Evolutionary conservation across 108 stramenopile genomes (phyloP), one percentile per base, ranked within the genome.

Genomic region (Skeletonema menzelii): DNA sequence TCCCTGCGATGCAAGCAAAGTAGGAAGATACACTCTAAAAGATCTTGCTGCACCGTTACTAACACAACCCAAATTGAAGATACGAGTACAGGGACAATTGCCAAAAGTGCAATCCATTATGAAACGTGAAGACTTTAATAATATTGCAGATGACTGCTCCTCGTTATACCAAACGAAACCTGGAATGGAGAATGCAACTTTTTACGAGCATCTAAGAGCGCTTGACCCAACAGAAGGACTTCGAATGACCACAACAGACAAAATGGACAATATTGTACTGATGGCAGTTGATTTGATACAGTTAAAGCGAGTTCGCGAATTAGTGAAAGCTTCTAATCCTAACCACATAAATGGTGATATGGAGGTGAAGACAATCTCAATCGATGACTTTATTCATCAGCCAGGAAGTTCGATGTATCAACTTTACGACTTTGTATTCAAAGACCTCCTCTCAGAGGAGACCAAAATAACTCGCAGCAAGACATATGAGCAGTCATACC

Each of bases 341-440:
- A 53, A 53, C 24, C 49, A 53, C 22, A 24, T 53, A 5, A 53
- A 53, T 10, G 49, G 49, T 0, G 49, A 53, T 53, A 53, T 53
- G 49, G 49, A 53, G 0, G 49, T 53, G 49, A 53, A 53, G 49
- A 53, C 49, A 53, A 22, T 53, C 7, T 20, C 22, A 10, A 22
- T 53, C 22, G 49, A 53, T 53, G 49, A 53, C 49, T 53, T 22
- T 53, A 53, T 53, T 53, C 49, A 53, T 53, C 49, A 53, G 49
- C 49, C 49, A 22, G 19, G 20, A 22, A 22, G 19, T 1, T 53
- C 49, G 0, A 53, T 53, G 49, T 53, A 53, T 10, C 49, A 22
- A 22, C 8, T 53, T 22, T 53, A 53, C 0, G 49, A 53, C 8
- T 53, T 53, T 22, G 22, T 53, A 53, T 53, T 53, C 22, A 20